Evolutionary conservation across 768 basidiomycete genomes (phyloP).

Genomic region (Paxillus involutus): DNA sequence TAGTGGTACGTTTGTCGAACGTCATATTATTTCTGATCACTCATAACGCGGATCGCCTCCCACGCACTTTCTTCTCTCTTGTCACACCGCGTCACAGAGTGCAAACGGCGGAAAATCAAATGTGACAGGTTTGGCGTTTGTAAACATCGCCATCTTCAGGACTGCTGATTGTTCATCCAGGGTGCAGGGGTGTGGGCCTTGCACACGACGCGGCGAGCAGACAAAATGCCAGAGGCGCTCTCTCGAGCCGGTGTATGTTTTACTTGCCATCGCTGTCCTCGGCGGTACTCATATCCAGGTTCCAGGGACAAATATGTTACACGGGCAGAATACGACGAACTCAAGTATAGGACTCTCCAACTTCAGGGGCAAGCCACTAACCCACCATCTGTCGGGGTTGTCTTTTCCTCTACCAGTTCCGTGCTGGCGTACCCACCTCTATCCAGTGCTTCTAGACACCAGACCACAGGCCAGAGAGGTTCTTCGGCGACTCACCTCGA

Average conservation of each 20-base stretch:
- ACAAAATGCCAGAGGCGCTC: conserved; percentile 81
- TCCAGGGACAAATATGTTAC: conserved; percentile 79
- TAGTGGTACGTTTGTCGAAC: conserved; percentile 55
- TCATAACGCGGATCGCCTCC: conserved; percentile 16
- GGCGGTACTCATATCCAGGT: conserved; percentile 11
- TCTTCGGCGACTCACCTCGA: too few relatives aligned
- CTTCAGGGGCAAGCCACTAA: too few relatives aligned
- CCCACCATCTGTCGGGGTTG: too few relatives aligned
- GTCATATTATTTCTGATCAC: conserved; percentile 16
- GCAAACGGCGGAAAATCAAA: conserved; percentile 85
- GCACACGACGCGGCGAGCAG: conserved; percentile 77
- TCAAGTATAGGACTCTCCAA: conserved; percentile 35
- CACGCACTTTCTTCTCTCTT: too few relatives aligned
- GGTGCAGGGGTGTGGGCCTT: conserved; percentile 79
- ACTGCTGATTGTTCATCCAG: conserved; percentile 39
- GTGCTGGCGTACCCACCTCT: too few relatives aligned
- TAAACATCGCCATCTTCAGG: conserved; percentile 7
- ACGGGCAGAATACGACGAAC: conserved; percentile 73
- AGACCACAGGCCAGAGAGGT: too few relatives aligned
- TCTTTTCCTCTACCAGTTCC: too few relatives aligned
- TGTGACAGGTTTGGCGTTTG: conserved; percentile 67
- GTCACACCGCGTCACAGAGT: conserved; percentile 46
- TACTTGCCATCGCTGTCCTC: neutral
- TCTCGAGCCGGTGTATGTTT: conserved; percentile 74
- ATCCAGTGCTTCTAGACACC: too few relatives aligned